A percentile compares a stretch with the other conserved stretches of the same genome.
phyloP scores from a whole-genome alignment of 2,329 filamentous ascomycete genomes.

The Apiospora aurea region DNA sequence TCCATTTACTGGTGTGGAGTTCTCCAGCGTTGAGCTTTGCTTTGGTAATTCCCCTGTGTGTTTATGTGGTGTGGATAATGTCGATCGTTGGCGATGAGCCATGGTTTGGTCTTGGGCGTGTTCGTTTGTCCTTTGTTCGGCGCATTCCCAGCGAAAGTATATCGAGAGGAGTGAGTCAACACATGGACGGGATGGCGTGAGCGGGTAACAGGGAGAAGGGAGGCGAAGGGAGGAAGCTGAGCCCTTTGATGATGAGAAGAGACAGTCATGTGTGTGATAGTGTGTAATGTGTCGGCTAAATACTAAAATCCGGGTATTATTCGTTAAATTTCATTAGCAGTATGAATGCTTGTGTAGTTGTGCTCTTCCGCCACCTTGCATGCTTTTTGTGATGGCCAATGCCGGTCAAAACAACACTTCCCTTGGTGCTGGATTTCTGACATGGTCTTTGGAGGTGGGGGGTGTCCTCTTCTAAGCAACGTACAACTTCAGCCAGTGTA shows the following conservation, averaged over 20 bases:
- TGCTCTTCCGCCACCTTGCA: neutral
- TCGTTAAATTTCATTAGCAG: neutral
- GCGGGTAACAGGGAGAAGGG: neutral
- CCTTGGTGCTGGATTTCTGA: neutral
- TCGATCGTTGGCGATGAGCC: neutral
- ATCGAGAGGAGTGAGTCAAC: neutral
- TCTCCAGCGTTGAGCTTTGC: slow-evolving; percentile 2
- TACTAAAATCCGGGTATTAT: neutral
- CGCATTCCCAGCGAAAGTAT: neutral
- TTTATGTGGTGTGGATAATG: slow-evolving; percentile 1
- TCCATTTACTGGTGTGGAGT: neutral
- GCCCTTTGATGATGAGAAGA: neutral
- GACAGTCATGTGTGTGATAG: slow-evolving; percentile 2
- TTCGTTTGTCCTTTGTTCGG: neutral
- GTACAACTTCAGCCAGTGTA: no score
- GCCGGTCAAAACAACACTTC: no score
- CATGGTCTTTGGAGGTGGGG: no score
- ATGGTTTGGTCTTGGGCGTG: neutral
- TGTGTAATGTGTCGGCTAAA: slow-evolving; percentile 19
- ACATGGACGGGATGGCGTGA: neutral
- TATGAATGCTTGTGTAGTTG: neutral
- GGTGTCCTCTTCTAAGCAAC: no score
- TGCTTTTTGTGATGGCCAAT: neutral
- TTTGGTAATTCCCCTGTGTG: neutral
- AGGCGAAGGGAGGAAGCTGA: neutral